Conservation (phyloP, 2,329 filamentous ascomycete species). For the Aspergillus fischeri region DNA sequence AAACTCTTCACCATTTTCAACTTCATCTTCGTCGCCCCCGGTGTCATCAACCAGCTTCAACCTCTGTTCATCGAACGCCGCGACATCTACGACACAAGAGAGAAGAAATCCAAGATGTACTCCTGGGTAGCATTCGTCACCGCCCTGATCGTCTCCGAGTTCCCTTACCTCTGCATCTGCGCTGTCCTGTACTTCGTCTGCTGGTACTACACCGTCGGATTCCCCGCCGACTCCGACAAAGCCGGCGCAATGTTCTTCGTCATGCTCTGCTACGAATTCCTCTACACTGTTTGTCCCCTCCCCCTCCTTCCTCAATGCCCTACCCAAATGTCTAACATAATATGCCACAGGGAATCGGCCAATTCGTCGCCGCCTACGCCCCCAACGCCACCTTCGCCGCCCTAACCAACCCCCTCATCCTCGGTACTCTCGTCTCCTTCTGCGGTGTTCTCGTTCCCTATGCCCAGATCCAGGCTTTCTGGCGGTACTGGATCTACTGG, state of each 20-base stretch:
- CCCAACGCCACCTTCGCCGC: constrained; percentile 64
- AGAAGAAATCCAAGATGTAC: constrained; percentile 69
- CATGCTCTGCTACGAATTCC: constrained; percentile 68
- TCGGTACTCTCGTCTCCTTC: constrained; percentile 39
- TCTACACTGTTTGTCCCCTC: constrained; percentile 46
- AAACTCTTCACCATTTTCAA: constrained; percentile 68
- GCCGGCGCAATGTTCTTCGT: constrained; percentile 59
- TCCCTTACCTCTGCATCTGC: constrained; percentile 62
- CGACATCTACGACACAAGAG: constrained; percentile 62
- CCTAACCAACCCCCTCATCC: constrained; percentile 70
- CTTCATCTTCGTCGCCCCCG: constrained; percentile 52
- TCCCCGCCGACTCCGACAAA: constrained; percentile 28
- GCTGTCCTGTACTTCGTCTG: constrained; percentile 64
- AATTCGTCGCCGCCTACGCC: constrained; percentile 74
- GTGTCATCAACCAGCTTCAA: constrained; percentile 49
- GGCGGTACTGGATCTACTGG: constrained; percentile 32
- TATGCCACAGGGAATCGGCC: constrained; percentile 55
- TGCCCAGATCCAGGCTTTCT: constrained; percentile 26
- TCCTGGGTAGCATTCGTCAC: constrained; percentile 70
- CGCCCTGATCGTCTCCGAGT: constrained; percentile 64
- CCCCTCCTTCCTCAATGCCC: too few species aligned
- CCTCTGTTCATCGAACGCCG: constrained; percentile 67
- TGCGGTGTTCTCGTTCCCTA: constrained; percentile 30
- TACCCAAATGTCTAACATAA: background rate
- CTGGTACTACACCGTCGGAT: constrained; percentile 69